Conservation (phyloP, 2,329 filamentous ascomycete species). For the Epicoccum sorghinum region DNA sequence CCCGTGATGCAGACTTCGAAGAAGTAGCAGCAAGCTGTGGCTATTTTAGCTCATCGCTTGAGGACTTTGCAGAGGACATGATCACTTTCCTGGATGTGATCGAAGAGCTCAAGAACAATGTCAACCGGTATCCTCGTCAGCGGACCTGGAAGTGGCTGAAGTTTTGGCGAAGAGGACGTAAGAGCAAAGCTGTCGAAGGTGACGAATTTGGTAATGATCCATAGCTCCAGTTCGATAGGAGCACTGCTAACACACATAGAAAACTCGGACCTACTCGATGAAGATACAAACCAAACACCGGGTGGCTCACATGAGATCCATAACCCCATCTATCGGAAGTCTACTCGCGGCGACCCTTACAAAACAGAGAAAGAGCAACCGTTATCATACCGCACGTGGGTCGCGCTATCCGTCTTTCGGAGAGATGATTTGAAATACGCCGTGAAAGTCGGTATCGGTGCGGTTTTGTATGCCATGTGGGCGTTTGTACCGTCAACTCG, state of each 20-base stretch:
- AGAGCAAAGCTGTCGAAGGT: conserved; percentile 9
- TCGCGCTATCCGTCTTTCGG: conserved; percentile 61
- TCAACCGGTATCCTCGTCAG: conserved; percentile 64
- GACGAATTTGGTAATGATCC: conserved; percentile 29
- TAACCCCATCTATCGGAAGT: conserved; percentile 40
- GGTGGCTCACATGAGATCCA: conserved; percentile 45
- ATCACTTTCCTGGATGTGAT: conserved; percentile 81
- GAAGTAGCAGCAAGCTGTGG: conserved; percentile 98
- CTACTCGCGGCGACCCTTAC: conserved; percentile 35
- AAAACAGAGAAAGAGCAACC: conserved; percentile 38
- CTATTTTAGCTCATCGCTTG: conserved; percentile 90
- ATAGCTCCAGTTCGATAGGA: no score
- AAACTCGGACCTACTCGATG: conserved; percentile 30
- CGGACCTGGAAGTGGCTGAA: conserved; percentile 85
- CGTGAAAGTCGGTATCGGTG: conserved; percentile 90
- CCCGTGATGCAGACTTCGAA: conserved; percentile 89
- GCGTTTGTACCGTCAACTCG: conserved; percentile 81
- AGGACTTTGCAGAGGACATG: conserved; percentile 91
- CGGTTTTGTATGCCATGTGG: conserved; percentile 85
- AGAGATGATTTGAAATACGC: conserved; percentile 77
- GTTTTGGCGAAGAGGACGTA: conserved; percentile 66
- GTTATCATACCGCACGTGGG: conserved; percentile 59
- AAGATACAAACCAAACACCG: conserved; percentile 32
- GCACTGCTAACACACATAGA: conserved; percentile 26
- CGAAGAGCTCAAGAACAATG: conserved; percentile 80